Conservation (phyloP, 192 early-diverging fungal species). For the Entophlyctis luteolus region DNA sequence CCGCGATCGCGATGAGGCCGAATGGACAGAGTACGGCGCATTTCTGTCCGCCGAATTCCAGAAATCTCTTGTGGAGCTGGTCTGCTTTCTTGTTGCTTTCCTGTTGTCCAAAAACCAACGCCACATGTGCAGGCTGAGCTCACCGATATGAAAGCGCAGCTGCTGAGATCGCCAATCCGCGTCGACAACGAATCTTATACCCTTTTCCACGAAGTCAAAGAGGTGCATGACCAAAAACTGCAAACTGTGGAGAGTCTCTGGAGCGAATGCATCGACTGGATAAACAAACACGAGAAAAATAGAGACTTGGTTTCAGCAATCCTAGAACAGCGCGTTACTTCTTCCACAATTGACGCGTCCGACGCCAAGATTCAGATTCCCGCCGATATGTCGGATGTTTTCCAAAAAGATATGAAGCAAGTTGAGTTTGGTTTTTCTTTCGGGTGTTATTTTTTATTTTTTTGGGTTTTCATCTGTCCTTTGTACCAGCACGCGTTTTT, state of each 20-base stretch:
- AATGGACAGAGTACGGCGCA: constrained; percentile 10
- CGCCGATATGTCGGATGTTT: neutral
- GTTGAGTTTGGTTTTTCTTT: too few species aligned
- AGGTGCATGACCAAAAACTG: constrained; percentile 1
- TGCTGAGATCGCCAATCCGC: neutral
- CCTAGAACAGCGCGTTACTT: neutral
- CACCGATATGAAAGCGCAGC: neutral
- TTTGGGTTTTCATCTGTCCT: neutral
- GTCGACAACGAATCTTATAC: neutral
- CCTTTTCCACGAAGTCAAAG: neutral
- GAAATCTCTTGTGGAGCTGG: neutral
- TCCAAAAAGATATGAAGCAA: neutral
- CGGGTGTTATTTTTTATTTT: too few species aligned
- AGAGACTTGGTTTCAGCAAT: constrained; percentile 7
- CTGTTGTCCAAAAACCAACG: neutral
- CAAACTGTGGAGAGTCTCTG: neutral
- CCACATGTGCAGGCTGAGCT: neutral
- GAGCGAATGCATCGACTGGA: constrained; percentile 3
- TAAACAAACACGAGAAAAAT: constrained; percentile 1
- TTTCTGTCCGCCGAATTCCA: constrained; percentile 1
- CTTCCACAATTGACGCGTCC: neutral
- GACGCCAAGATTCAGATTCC: neutral
- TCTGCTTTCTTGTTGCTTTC: neutral
- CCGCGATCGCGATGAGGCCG: neutral
- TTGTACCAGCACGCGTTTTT: neutral